Evolutionary conservation across 2,329 filamentous ascomycete species (phyloP).

Genomic region (Aspergillus pseudoglaucus): DNA sequence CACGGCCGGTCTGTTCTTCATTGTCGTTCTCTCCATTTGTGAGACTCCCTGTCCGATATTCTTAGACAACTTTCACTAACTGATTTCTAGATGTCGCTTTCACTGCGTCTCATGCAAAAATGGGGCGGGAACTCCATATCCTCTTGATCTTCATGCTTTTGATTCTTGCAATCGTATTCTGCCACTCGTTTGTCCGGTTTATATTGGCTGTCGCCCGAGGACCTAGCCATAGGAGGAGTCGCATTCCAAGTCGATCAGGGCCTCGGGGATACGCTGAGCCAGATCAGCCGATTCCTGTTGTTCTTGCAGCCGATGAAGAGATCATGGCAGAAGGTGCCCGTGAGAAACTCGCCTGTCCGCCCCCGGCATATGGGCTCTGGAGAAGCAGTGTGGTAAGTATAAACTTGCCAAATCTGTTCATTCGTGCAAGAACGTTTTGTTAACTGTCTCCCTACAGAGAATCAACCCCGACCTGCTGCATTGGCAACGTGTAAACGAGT

Average conservation of each 20-base stretch:
- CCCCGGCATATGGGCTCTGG: slow-evolving; percentile 83
- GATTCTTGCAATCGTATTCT: slow-evolving; percentile 69
- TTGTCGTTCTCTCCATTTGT: slow-evolving; percentile 59
- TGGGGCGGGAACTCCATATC: slow-evolving; percentile 67
- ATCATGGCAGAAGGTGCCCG: slow-evolving; percentile 44
- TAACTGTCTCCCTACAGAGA: slow-evolving; percentile 41
- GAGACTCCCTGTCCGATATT: slow-evolving; percentile 32
- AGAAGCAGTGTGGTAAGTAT: slow-evolving; percentile 68
- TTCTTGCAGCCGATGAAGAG: slow-evolving; percentile 69
- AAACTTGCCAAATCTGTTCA: neutral
- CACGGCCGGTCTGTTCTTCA: slow-evolving; percentile 59
- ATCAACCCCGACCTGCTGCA: slow-evolving; percentile 75
- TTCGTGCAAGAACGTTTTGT: neutral
- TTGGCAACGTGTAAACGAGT: slow-evolving; percentile 60
- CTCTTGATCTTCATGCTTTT: slow-evolving; percentile 73
- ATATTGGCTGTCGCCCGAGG: slow-evolving; percentile 56
- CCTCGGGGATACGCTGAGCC: slow-evolving; percentile 65
- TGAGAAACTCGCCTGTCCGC: slow-evolving; percentile 52
- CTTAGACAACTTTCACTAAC: slow-evolving; percentile 4
- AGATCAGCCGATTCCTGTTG: slow-evolving; percentile 66
- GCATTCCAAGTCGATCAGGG: slow-evolving; percentile 45
- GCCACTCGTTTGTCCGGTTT: slow-evolving; percentile 68
- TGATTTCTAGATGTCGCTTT: slow-evolving; percentile 61
- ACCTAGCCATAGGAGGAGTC: slow-evolving; percentile 24
- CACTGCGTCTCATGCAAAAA: slow-evolving; percentile 57